Evolutionary conservation across 139 green algal genomes (phyloP), one percentile per base, ranked within the genome.

Genomic region (Tetraselmis chui): DNA sequence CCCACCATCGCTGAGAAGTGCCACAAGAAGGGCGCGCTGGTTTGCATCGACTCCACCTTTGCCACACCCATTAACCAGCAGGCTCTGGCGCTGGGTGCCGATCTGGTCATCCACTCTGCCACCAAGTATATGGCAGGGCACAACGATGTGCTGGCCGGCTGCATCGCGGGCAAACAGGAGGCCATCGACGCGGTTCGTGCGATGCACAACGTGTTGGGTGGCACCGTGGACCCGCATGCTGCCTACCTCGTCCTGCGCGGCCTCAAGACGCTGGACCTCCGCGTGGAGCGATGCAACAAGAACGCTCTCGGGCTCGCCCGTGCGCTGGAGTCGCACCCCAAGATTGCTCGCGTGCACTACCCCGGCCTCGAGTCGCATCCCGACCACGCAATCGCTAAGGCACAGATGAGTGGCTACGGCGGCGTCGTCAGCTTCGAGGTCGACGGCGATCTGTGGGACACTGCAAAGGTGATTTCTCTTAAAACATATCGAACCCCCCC

Each of bases 101-200:
- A 99, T 87, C 86, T 99, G n/a, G 97, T 99, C 1, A 91, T 99
- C 32, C 96, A 99, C 89, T 97, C 91, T 0, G 97, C 91, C 32
- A 99, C 97, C 78, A 99, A 99, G 89, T 99, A 99, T 88, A 87
- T 99, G 29, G 97, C 92, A 0, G 97, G 97, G 23, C 97, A 99
- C 92, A 99, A 99, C 84, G 97, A 99, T 80, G 95, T 99, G 59
- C 89, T 99, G 80, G 95, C 93, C 1, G 97, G 97, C 1, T 89
- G 89, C 25, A 90, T 99, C 77, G 91, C 88, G 27, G 96, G 96
- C 80, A 86, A 83, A 58, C 18, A 30, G 76, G 45, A 58, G n/a
- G 45, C 45, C 45, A 67, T 67, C 45, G 45, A 67, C 45, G 32
- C 80, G 82, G 89, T 92, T 76, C 92, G 96, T 45, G 85, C 89